A percentile compares a stretch with the other conserved stretches of the same genome.
phyloP scores from a whole-genome alignment of 148 eudicot species.

The Persicaria tinctoria region DNA sequence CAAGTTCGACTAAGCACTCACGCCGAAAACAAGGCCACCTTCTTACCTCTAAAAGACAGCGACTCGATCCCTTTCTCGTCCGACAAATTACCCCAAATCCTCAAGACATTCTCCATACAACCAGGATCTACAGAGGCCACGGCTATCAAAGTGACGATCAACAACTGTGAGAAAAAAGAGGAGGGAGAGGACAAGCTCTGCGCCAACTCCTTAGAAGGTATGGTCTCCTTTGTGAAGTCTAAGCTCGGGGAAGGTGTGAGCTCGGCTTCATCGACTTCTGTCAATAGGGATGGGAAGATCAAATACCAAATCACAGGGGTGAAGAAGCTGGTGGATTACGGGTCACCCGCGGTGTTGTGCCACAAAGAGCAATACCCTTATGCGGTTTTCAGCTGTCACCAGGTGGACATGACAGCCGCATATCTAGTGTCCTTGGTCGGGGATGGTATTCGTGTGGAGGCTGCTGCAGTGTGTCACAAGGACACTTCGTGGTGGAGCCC shows the following conservation, averaged over 20 bases:
- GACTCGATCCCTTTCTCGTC: conserved; percentile 25
- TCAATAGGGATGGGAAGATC: conserved; percentile 16
- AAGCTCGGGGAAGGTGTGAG: conserved; percentile 19
- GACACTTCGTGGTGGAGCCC: conserved; percentile 1
- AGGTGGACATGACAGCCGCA: conserved; percentile 24
- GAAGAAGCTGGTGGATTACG: neutral
- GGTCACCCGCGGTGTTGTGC: conserved; percentile 29
- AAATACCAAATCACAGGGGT: conserved; percentile 12
- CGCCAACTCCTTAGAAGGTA: conserved; percentile 26
- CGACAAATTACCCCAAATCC: conserved; percentile 16
- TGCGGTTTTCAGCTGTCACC: conserved; percentile 49
- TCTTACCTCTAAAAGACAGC: conserved; percentile 20
- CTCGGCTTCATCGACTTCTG: conserved; percentile 7
- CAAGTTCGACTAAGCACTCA: neutral
- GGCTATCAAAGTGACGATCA: conserved; percentile 12
- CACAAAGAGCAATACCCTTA: conserved; percentile 43
- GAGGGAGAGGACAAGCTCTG: conserved; percentile 21
- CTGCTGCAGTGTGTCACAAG: too few relatives aligned
- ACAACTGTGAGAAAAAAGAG: neutral
- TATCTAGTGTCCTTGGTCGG: conserved; percentile 5
- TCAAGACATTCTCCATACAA: neutral
- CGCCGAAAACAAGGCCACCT: conserved; percentile 9
- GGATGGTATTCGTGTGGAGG: too few relatives aligned
- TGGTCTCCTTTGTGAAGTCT: conserved; percentile 22
- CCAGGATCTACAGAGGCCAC: conserved; percentile 15